Conservation (phyloP, 73 alveolate genomes). For the Paramecium sonneborni region DNA sequence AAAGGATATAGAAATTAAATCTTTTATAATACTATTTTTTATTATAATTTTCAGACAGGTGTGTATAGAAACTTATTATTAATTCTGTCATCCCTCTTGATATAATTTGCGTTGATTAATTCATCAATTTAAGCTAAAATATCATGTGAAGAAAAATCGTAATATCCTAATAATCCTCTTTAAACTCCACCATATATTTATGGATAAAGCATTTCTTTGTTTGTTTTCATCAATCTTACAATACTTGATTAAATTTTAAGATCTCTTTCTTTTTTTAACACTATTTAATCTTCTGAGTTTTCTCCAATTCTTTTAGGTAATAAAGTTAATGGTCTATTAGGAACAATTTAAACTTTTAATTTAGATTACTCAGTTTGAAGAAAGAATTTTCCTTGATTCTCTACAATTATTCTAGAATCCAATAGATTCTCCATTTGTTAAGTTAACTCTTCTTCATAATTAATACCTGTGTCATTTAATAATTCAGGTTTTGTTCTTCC, state of each 20-base stretch:
- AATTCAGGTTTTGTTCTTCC: background rate
- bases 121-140: background rate
- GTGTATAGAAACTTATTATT: background rate
- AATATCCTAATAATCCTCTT: background rate
- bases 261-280: background rate
- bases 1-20: background rate
- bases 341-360: background rate
- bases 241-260: background rate
- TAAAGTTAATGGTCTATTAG: background rate
- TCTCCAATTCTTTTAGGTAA: too few relatives aligned
- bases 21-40: background rate
- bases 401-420: background rate
- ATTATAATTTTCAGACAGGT: background rate
- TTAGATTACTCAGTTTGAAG: background rate
- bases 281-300: too few relatives aligned
- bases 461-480: background rate
- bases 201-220: background rate
- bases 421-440: background rate
- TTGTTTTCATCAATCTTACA: background rate
- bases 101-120: background rate
- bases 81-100: background rate
- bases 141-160: background rate
- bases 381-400: background rate
- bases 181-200: background rate
- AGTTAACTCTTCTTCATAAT: background rate